phyloP scores from a whole-genome alignment of 208 protist species.

The Paratrypanosoma confusum region DNA sequence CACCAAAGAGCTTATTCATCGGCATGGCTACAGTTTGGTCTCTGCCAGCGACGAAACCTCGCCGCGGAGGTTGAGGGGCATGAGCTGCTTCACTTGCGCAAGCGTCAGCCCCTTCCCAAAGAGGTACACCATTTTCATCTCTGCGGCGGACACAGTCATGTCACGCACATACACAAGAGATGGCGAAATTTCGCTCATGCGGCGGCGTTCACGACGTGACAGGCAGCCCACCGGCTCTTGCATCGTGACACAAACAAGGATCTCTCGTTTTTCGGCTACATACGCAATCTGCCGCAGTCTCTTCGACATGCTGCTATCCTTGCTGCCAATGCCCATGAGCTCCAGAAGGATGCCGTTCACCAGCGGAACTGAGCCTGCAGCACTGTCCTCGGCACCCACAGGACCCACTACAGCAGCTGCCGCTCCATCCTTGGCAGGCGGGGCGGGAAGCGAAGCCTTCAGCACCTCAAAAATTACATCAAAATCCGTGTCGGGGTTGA shows the following conservation, averaged over 20 bases:
- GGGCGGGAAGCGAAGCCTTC: background rate
- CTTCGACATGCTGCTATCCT: conserved; percentile 8
- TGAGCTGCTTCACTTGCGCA: conserved; percentile 18
- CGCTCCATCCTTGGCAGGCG: background rate
- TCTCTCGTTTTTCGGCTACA: conserved; percentile 9
- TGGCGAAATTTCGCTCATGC: conserved; percentile 22
- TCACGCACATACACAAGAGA: conserved; percentile 35
- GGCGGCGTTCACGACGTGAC: conserved; percentile 16
- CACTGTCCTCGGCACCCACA: background rate
- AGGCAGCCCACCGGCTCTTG: conserved; percentile 32
- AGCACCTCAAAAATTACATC: conserved; percentile 29
- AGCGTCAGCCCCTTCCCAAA: conserved; percentile 41
- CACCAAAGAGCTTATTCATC: no score
- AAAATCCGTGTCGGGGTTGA: conserved; percentile 37
- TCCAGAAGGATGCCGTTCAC: conserved; percentile 41
- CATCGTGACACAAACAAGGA: conserved; percentile 26
- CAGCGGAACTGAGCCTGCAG: conserved; percentile 7
- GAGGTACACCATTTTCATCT: conserved; percentile 72
- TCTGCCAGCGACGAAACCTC: conserved; percentile 48
- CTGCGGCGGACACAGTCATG: conserved; percentile 41
- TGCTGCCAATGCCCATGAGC: conserved; percentile 33
- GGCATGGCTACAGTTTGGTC: no score
- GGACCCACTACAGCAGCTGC: background rate
- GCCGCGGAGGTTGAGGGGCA: conserved; percentile 49
- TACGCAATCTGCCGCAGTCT: conserved; percentile 24